These are phyloP conservation scores for Dactylella cylindrospora DNA, from an alignment of 2,329 filamentous ascomycete species.

Conservation along the genomic window DNA sequence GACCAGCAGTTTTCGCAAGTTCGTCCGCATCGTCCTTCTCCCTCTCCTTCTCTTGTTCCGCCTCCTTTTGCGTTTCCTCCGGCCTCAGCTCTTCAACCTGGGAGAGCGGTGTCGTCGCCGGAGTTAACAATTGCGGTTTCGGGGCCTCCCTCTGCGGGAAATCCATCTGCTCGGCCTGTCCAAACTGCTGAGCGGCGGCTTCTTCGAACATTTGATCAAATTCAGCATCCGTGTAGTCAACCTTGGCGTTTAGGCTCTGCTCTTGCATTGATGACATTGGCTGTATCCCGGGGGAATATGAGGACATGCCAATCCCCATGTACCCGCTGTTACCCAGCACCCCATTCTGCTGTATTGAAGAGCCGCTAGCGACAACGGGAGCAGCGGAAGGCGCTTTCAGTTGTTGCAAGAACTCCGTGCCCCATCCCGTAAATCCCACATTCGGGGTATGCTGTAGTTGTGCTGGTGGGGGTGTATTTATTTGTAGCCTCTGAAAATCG, in stretches of 20 bases:
- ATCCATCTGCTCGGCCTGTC: conserved; percentile 2
- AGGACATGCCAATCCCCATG: conserved; percentile 8
- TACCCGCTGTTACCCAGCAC: background rate
- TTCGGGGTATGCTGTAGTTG: conserved; percentile 9
- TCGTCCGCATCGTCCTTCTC: conserved; percentile 62
- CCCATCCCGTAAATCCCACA: conserved; percentile 19
- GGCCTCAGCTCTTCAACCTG: background rate
- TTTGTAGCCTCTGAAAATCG: conserved; percentile 57
- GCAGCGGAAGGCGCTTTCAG: conserved; percentile 49
- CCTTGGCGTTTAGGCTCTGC: conserved; percentile 1
- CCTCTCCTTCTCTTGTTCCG: conserved; percentile 50
- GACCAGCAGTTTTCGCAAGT: conserved; percentile 69
- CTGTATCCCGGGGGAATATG: background rate
- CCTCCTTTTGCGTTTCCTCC: conserved; percentile 45
- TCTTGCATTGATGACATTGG: background rate
- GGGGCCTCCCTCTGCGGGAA: conserved; percentile 25
- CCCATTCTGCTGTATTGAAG: conserved; percentile 15
- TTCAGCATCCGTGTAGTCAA: conserved; percentile 35
- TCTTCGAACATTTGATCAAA: conserved; percentile 44
- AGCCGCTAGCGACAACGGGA: background rate
- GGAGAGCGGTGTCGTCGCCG: background rate
- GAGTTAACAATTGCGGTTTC: conserved; percentile 1
- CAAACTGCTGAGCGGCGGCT: conserved; percentile 11
- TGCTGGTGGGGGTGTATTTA: conserved; percentile 47
- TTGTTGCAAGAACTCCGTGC: conserved; percentile 46